A percentile compares a stretch with the other conserved stretches of the same genome.
Conservation (phyloP, 352 stramenopile species). For the Blastocystis sp. region DNA sequence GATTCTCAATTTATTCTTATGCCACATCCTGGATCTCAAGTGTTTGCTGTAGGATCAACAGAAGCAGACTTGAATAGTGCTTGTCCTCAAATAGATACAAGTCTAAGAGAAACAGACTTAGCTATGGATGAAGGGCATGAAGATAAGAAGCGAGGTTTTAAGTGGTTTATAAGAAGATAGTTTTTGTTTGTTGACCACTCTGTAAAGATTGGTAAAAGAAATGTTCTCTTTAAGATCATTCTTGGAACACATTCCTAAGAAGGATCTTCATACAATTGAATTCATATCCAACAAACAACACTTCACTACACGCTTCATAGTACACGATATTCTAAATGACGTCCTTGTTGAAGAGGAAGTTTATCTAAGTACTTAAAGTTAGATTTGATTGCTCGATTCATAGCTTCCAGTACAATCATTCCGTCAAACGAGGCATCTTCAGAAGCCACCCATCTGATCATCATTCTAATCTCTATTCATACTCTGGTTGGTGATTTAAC, state of each 20-base stretch:
- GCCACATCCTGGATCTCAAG: not conserved
- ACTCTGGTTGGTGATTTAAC: not conserved
- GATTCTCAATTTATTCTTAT: not conserved
- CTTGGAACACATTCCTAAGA: not conserved
- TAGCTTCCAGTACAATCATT: not conserved
- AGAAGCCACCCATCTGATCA: not conserved
- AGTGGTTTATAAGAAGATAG: not conserved
- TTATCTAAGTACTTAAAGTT: not conserved
- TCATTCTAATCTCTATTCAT: not conserved
- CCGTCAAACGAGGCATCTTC: not conserved
- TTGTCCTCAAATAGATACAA: slow-evolving; percentile 17
- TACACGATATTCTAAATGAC: not conserved
- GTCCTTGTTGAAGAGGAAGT: not conserved
- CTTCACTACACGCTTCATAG: not conserved
- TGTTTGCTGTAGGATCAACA: not conserved
- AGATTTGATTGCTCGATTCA: not conserved
- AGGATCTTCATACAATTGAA: not conserved
- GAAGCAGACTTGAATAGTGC: slow-evolving; percentile 27
- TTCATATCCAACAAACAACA: not conserved
- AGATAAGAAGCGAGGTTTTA: not conserved
- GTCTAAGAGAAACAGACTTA: not conserved
- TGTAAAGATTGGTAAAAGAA: not conserved
- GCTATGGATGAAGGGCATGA: not conserved
- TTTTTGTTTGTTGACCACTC: not conserved
- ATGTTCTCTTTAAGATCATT: too few species aligned